Evolutionary conservation across 163 green algal genomes (phyloP).

Genomic region (Scenedesmus sp.): DNA sequence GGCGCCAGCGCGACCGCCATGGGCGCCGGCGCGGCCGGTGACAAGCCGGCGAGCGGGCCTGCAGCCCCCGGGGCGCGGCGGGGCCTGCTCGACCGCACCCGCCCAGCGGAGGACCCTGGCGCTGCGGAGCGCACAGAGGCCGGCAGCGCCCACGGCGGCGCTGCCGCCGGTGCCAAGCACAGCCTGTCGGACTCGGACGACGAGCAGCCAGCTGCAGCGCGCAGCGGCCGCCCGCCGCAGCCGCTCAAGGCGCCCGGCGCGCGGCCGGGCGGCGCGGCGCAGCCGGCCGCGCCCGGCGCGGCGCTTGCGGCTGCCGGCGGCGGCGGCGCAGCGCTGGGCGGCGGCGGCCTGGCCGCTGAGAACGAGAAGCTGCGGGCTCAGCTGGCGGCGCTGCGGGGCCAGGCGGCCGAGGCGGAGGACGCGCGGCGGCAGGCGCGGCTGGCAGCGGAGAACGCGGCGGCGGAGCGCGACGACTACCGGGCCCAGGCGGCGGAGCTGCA

Average conservation of each 20-base stretch:
- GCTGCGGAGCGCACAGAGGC: no score
- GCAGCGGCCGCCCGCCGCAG: no score
- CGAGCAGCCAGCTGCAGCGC: conserved; percentile 15
- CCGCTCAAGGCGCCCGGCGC: no score
- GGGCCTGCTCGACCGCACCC: conserved; percentile 4
- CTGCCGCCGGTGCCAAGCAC: not conserved
- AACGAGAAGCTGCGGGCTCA: conserved; percentile 45
- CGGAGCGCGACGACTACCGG: conserved; percentile 31
- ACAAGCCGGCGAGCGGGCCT: no score
- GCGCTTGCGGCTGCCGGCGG: not conserved
- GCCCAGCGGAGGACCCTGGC: no score
- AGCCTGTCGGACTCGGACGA: not conserved
- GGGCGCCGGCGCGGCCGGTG: no score
- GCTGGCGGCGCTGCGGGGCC: conserved; percentile 23
- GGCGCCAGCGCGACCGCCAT: not conserved
- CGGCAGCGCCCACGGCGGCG: not conserved
- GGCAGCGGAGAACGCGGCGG: conserved; percentile 21
- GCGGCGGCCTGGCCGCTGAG: conserved; percentile 18
- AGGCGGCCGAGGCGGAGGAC: conserved; percentile 28
- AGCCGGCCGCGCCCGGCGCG: no score
- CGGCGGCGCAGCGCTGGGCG: not conserved
- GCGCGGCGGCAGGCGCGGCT: conserved; percentile 8
- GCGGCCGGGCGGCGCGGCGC: no score
- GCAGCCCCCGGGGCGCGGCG: not conserved
- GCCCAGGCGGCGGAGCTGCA: conserved; percentile 39